phyloP scores from a whole-genome alignment of 2,329 filamentous ascomycete species.

The Didymella keratinophila region DNA sequence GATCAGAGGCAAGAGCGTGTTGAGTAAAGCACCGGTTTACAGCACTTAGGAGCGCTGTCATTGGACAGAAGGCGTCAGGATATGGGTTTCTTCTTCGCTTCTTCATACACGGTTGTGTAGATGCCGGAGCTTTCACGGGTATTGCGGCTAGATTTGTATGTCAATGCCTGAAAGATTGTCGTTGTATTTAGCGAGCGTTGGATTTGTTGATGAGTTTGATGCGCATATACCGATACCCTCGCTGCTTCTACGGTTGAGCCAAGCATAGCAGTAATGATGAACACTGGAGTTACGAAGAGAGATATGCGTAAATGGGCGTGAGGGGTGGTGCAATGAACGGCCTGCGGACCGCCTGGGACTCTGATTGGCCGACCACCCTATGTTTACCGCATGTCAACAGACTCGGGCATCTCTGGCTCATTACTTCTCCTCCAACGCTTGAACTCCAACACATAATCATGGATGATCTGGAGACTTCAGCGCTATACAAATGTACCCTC shows the following conservation, averaged over 20 bases:
- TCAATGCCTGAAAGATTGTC: slow-evolving; percentile 5
- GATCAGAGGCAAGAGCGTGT: slow-evolving; percentile 57
- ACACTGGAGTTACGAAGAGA: background rate
- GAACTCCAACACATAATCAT: slow-evolving; percentile 21
- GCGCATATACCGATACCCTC: slow-evolving; percentile 47
- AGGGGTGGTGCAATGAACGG: background rate
- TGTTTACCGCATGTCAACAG: slow-evolving; percentile 46
- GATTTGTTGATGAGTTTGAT: slow-evolving; percentile 26
- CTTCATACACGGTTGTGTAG: slow-evolving; percentile 13
- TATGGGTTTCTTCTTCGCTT: background rate
- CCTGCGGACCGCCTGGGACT: slow-evolving; percentile 11
- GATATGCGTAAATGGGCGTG: background rate
- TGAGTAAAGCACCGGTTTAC: slow-evolving; percentile 60
- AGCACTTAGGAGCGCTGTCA: slow-evolving; percentile 39
- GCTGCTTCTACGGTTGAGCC: slow-evolving; percentile 37
- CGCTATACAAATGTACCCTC: slow-evolving; percentile 43
- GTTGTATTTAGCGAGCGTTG: slow-evolving; percentile 24
- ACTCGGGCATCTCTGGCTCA: background rate
- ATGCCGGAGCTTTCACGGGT: slow-evolving; percentile 14
- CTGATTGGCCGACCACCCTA: slow-evolving; percentile 19
- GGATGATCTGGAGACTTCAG: slow-evolving; percentile 40
- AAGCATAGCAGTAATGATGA: slow-evolving; percentile 10
- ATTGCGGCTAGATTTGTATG: slow-evolving; percentile 22
- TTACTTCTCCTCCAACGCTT: slow-evolving; percentile 11
- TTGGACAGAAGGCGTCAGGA: background rate